These are phyloP conservation scores for Actinomortierella wolfii DNA, from an alignment of 371 early-diverging fungal genomes.

Conservation along the genomic window DNA sequence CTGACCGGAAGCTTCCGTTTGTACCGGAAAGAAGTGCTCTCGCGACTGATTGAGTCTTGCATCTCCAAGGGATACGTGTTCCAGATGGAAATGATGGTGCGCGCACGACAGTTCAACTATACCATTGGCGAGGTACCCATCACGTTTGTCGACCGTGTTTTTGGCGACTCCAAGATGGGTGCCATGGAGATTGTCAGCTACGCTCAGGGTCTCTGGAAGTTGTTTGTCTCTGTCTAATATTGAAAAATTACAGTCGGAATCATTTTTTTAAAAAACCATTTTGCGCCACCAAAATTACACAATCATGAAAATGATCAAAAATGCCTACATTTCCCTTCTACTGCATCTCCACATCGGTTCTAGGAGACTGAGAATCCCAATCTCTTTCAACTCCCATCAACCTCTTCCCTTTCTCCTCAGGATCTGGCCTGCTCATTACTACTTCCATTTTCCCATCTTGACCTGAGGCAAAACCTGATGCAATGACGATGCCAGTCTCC, in stretches of 20 bases:
- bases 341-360: too few species aligned
- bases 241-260: too few species aligned
- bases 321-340: too few species aligned
- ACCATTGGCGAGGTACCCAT: slow-evolving; percentile 96
- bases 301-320: too few species aligned
- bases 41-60: slow-evolving; percentile 83
- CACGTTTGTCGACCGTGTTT: slow-evolving; percentile 97
- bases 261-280: not conserved
- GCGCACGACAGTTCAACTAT: slow-evolving; percentile 90
- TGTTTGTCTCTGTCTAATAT: slow-evolving; percentile 74
- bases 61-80: slow-evolving; percentile 98
- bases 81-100: slow-evolving; percentile 99
- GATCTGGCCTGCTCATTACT: not conserved
- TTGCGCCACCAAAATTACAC: not conserved
- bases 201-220: slow-evolving; percentile 85
- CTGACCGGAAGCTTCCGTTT: slow-evolving; percentile 97
- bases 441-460: not conserved
- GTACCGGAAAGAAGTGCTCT: slow-evolving; percentile 93
- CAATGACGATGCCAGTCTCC: slow-evolving; percentile 43
- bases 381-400: not conserved
- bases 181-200: slow-evolving; percentile 94
- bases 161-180: slow-evolving; percentile 95
- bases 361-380: not conserved
- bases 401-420: not conserved
- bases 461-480: slow-evolving; percentile 19